Percentiles rank a stretch among this genome's conserved stretches.
Conservation (phyloP, 257 asterid genomes). For the Cruciata laevipes region DNA sequence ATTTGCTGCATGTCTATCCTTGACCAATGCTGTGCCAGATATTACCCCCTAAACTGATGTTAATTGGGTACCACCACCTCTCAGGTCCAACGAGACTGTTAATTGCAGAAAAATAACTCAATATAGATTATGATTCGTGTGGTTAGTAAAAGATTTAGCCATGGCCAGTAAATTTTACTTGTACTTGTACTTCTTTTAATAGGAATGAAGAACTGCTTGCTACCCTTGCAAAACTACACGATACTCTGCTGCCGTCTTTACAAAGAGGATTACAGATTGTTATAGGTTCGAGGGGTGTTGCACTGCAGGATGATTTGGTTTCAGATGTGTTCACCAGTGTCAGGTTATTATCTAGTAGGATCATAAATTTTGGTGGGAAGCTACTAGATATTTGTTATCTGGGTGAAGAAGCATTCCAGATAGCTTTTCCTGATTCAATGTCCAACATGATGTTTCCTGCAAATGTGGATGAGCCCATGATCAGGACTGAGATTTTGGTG, state of each 20-base stretch:
- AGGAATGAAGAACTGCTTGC: conserved; percentile 74
- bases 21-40: not conserved
- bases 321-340: conserved; percentile 51
- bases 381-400: conserved; percentile 64
- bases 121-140: too few species aligned
- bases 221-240: conserved; percentile 68
- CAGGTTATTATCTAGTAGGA: conserved; percentile 59
- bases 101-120: not conserved
- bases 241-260: conserved; percentile 74
- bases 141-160: not conserved
- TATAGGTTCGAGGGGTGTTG: conserved; percentile 31
- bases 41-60: not conserved
- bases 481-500: conserved; percentile 76
- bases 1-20: not conserved
- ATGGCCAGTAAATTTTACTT: not conserved
- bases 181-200: conserved; percentile 26
- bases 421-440: conserved; percentile 38
- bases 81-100: too few species aligned
- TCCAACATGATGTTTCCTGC: conserved; percentile 89
- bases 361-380: conserved; percentile 70
- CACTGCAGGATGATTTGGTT: conserved; percentile 41
- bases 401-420: conserved; percentile 72
- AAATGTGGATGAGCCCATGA: conserved; percentile 75
- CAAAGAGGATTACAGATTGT: conserved; percentile 49
- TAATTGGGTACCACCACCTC: too few species aligned